Evolutionary conservation across 306 rosid genomes (phyloP).

Genomic region (Gillenia trifoliata): DNA sequence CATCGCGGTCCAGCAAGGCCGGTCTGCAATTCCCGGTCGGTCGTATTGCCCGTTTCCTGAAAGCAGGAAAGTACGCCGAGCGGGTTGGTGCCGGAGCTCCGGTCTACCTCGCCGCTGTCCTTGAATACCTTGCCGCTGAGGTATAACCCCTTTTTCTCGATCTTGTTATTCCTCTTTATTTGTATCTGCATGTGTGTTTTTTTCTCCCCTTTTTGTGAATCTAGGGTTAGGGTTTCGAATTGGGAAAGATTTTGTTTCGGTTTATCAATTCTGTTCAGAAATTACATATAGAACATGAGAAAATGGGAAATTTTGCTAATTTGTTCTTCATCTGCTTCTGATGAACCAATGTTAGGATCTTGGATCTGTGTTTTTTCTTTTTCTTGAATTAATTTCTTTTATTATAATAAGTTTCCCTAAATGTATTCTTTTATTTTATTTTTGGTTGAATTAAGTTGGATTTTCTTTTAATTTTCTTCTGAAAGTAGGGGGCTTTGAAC

Average conservation of each 20-base stretch:
- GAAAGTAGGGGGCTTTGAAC: not conserved
- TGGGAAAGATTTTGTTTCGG: not conserved
- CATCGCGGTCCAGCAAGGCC: conserved; percentile 83
- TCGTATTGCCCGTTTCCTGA: conserved; percentile 82
- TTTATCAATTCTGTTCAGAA: not conserved
- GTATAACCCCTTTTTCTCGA: conserved; percentile 17
- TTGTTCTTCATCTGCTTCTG: not conserved
- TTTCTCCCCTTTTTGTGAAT: not conserved
- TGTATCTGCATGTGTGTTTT: not conserved
- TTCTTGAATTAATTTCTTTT: not conserved
- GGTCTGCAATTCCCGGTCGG: conserved; percentile 92
- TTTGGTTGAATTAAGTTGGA: not conserved
- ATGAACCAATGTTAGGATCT: not conserved
- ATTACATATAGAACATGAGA: not conserved
- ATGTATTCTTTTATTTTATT: not conserved
- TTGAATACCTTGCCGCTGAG: conserved; percentile 92
- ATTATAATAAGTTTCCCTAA: too few species aligned
- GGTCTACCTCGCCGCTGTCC: conserved; percentile 86
- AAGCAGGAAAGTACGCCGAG: conserved; percentile 89
- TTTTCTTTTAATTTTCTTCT: not conserved
- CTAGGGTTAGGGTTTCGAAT: conserved; percentile 58
- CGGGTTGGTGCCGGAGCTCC: conserved; percentile 96
- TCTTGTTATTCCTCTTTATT: not conserved
- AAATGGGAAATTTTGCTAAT: not conserved
- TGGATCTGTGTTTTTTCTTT: not conserved